phyloP scores from a whole-genome alignment of 2,329 filamentous ascomycete species.

The Ophiocordyceps camponoti-leonardi region DNA sequence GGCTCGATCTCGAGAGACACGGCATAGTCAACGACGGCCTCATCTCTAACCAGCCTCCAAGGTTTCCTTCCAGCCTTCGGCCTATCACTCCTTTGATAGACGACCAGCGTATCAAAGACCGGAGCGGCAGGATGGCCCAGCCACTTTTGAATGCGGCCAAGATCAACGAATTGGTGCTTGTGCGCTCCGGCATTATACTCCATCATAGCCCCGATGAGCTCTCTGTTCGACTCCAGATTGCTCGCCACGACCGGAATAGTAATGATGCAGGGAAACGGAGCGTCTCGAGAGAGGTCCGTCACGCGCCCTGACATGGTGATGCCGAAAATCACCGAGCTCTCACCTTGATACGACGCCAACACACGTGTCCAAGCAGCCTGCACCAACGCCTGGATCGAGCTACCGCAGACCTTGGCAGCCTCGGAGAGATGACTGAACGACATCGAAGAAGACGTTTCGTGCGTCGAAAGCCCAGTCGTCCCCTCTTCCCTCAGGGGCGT shows the following conservation, averaged over 20 bases:
- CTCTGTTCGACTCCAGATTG: slow-evolving; percentile 32
- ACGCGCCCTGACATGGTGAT: slow-evolving; percentile 63
- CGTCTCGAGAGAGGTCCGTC: slow-evolving; percentile 36
- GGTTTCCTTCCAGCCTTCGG: slow-evolving; percentile 10
- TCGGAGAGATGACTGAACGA: slow-evolving; percentile 31
- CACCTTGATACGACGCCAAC: slow-evolving; percentile 60
- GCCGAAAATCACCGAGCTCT: slow-evolving; percentile 59
- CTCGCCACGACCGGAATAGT: slow-evolving; percentile 58
- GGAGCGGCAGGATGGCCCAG: slow-evolving; percentile 44
- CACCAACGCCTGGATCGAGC: slow-evolving; percentile 59
- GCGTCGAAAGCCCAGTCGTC: slow-evolving; percentile 15
- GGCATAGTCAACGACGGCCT: slow-evolving; percentile 57
- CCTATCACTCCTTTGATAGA: slow-evolving; percentile 50
- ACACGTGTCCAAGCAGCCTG: slow-evolving; percentile 67
- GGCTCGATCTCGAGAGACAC: slow-evolving; percentile 68
- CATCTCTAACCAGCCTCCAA: slow-evolving; percentile 49
- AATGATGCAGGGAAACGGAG: slow-evolving; percentile 63
- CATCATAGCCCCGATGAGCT: slow-evolving; percentile 47
- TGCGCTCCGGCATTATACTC: slow-evolving; percentile 44
- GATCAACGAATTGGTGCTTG: slow-evolving; percentile 53
- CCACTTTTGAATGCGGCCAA: slow-evolving; percentile 57
- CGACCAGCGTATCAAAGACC: slow-evolving; percentile 73
- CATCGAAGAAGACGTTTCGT: slow-evolving; percentile 15
- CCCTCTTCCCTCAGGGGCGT: slow-evolving; percentile 37
- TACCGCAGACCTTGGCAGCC: slow-evolving; percentile 36